Percentiles rank a stretch among this genome's conserved stretches.
These are phyloP conservation scores for Pseudocercospora macadamiae DNA, from an alignment of 2,329 filamentous ascomycete species.

Conservation along the genomic window DNA sequence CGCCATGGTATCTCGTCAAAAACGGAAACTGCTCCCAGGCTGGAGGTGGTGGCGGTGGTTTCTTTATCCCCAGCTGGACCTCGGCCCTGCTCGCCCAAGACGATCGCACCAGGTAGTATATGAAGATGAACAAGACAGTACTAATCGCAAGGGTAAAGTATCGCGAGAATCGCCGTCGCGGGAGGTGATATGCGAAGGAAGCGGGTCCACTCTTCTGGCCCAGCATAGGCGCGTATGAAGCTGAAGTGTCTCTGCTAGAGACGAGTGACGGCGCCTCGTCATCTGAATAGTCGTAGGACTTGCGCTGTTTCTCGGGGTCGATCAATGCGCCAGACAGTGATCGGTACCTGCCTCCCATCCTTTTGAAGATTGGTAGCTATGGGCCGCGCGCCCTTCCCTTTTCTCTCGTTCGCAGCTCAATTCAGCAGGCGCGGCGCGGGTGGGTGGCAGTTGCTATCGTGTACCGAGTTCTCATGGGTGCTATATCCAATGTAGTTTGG, in stretches of 20 bases:
- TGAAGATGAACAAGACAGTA: slow-evolving; percentile 72
- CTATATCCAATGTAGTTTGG: background rate
- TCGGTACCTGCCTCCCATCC: slow-evolving; percentile 34
- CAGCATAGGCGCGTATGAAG: slow-evolving; percentile 36
- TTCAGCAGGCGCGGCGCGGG: too few species aligned
- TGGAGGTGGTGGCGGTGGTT: slow-evolving; percentile 65
- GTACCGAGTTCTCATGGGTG: background rate
- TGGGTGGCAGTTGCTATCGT: background rate
- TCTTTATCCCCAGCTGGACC: slow-evolving; percentile 53
- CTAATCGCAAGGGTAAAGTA: slow-evolving; percentile 76
- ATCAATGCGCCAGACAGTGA: slow-evolving; percentile 37
- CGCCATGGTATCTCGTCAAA: slow-evolving; percentile 86
- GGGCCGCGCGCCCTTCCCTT: too few species aligned
- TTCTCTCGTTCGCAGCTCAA: too few species aligned
- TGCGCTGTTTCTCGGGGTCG: slow-evolving; percentile 44
- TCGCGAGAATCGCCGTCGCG: slow-evolving; percentile 67
- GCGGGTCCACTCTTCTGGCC: slow-evolving; percentile 30
- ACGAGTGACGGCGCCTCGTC: slow-evolving; percentile 37
- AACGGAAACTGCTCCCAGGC: slow-evolving; percentile 88
- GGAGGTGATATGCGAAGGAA: slow-evolving; percentile 40
- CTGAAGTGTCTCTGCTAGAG: slow-evolving; percentile 29
- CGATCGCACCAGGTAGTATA: slow-evolving; percentile 68
- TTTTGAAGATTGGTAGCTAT: background rate
- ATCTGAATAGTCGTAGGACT: slow-evolving; percentile 34
- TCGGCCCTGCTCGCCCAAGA: slow-evolving; percentile 51